Evolutionary conservation across 129 eudicot genomes (phyloP).

Genomic region (Glebionis coronaria): DNA sequence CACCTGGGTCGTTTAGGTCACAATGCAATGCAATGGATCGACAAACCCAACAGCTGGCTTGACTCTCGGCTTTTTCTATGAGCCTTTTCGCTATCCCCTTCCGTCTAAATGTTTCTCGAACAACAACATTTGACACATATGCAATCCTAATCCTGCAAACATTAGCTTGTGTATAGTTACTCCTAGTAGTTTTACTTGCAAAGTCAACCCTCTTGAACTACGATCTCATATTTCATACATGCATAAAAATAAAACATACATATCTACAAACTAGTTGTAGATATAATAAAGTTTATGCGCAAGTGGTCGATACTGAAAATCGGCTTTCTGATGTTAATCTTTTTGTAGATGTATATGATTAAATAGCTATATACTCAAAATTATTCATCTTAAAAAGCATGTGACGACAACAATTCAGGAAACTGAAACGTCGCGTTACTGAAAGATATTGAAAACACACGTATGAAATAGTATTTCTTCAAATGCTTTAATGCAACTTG

Average conservation of each 20-base stretch:
- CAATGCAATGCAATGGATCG: slow-evolving; percentile 78
- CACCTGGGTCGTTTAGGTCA: too few species aligned
- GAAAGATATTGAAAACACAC: too few species aligned
- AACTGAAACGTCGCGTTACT: too few species aligned
- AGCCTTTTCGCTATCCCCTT: slow-evolving; percentile 88
- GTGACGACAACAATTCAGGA: too few species aligned
- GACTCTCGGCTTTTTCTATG: slow-evolving; percentile 71
- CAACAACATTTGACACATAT: slow-evolving; percentile 84
- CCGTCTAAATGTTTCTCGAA: slow-evolving; percentile 61
- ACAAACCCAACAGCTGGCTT: slow-evolving; percentile 84
- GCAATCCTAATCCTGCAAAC: slow-evolving; percentile 78
- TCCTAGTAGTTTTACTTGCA: slow-evolving; percentile 4
- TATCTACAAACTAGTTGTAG: background rate
- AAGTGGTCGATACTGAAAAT: background rate
- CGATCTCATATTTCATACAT: slow-evolving; percentile 14
- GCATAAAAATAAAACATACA: background rate
- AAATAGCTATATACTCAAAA: too few species aligned
- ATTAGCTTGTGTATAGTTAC: background rate
- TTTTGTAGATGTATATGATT: too few species aligned
- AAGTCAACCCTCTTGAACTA: slow-evolving; percentile 18
- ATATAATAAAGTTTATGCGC: background rate
- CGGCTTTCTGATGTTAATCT: background rate
- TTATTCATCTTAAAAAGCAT: too few species aligned
- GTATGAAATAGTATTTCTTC: too few species aligned
- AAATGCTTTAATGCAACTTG: too few species aligned